Percentiles rank a stretch among this genome's conserved stretches.
Conservation (phyloP, 108 stramenopile genomes). For the Phaeodactylum tricornutum region DNA sequence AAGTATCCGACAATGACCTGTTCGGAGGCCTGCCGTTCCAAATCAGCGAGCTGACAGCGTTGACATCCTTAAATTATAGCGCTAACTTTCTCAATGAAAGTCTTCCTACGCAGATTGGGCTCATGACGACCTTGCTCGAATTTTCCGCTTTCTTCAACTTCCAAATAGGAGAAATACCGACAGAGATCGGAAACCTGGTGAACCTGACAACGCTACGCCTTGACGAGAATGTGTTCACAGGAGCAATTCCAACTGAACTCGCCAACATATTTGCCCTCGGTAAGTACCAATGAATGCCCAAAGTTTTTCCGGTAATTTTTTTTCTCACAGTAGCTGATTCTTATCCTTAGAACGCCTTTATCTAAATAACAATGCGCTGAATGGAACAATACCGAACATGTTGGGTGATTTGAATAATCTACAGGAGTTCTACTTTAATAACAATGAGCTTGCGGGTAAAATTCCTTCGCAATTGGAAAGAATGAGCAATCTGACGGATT, state of each 20-base stretch:
- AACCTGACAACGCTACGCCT: conserved; percentile 7
- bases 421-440: conserved; percentile 10
- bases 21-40: neutral
- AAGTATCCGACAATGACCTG: neutral
- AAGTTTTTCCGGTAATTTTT: neutral
- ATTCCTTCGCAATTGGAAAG: neutral
- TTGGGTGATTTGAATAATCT: conserved; percentile 20
- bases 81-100: conserved; percentile 1
- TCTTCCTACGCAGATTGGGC: conserved; percentile 3
- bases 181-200: conserved; percentile 10
- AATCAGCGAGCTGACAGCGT: neutral
- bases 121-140: neutral
- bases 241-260: conserved; percentile 19
- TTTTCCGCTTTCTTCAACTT: neutral
- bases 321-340: neutral
- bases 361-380: conserved; percentile 31
- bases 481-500: neutral
- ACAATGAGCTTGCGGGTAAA: neutral
- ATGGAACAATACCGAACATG: conserved; percentile 43
- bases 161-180: conserved; percentile 4
- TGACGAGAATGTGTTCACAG: conserved; percentile 27
- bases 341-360: conserved; percentile 21
- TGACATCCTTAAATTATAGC: neutral
- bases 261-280: conserved; percentile 12
- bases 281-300: conserved; percentile 10